Conservation (phyloP, 257 asterid genomes). For the Ajuga chamaepitys region DNA sequence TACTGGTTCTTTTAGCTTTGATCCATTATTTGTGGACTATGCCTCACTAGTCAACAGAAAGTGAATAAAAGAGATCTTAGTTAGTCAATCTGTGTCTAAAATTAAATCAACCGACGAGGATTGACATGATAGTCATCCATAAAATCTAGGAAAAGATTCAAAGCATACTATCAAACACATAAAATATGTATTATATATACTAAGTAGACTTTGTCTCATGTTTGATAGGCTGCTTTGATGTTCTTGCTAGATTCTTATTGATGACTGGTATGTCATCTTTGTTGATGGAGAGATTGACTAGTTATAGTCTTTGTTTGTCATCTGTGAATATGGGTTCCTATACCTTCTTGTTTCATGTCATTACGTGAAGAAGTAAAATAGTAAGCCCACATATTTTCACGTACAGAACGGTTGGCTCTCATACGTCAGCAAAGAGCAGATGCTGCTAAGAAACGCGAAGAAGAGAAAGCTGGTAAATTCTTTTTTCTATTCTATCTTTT, state of each 20-base stretch:
- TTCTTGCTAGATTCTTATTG: background rate
- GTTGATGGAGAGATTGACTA: background rate
- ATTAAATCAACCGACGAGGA: too few relatives aligned
- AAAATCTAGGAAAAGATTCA: too few relatives aligned
- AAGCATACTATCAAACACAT: too few relatives aligned
- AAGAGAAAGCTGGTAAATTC: slow-evolving; percentile 78
- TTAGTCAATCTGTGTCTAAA: too few relatives aligned
- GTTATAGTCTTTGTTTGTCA: background rate
- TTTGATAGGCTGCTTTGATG: background rate
- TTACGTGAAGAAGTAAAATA: too few relatives aligned
- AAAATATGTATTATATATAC: too few relatives aligned
- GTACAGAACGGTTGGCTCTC: slow-evolving; percentile 79
- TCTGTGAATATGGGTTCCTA: too few relatives aligned
- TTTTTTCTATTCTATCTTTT: background rate
- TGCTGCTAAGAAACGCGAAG: slow-evolving; percentile 90
- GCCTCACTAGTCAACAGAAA: too few relatives aligned
- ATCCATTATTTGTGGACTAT: background rate
- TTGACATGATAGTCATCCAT: too few relatives aligned
- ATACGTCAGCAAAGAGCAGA: slow-evolving; percentile 86
- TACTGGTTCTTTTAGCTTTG: background rate
- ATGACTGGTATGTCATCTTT: background rate
- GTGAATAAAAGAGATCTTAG: too few relatives aligned
- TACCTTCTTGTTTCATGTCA: too few relatives aligned
- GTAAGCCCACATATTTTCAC: background rate
- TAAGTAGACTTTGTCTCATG: background rate